Base-by-base conservation (phyloP, 805 yeast genomes). In the Nakazawaea holstii region DNA sequence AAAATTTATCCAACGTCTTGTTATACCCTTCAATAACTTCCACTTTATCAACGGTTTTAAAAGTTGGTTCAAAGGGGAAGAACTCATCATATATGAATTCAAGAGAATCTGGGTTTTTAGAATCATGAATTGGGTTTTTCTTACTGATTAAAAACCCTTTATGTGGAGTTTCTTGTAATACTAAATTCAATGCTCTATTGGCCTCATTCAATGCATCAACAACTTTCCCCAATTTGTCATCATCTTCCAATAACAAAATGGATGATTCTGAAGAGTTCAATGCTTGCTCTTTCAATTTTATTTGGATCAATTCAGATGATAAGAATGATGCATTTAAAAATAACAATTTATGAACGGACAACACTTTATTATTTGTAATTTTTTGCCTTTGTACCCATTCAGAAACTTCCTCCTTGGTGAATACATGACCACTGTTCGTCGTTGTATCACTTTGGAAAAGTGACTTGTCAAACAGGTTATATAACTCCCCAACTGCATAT, bases 1-100 rank as follows among this genome's bases (percentile, higher is more conserved):
- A 92, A 59, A 87, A 92, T 36, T 69, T 71, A 63, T 92, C 99
- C 17, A 92, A 73, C 0, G 97, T 84, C 49, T 77, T 76, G 59
- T 89, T 91, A 62, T 89, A 92, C 0, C 94, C 90, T 7, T 68
- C 64, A 11, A 80, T 65, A 15, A 67, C 69, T 20, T 68, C 66
- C 43, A 58, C 62, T 13, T 56, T 54, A 8, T 58, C 61, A 11
- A 49, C 49, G 4, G 41, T 29, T 49, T 65, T 67, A 46, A 64
- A 62, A 15, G 50, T 49, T 7, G 84, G 84, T 36, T 65, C 57
- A 57, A 67, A 76, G 5, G 83, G 82, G 56, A 76, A 81, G 53
- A 77, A 78, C 49, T 77, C 82, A 44, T 78, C 82, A 49, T 65
- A 72, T 0, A 76, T 58, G 46, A 61, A 78, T 48, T 72, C 72